Conservation (phyloP, 1,284 basidiomycete genomes). For the Ustilago esculenta region DNA sequence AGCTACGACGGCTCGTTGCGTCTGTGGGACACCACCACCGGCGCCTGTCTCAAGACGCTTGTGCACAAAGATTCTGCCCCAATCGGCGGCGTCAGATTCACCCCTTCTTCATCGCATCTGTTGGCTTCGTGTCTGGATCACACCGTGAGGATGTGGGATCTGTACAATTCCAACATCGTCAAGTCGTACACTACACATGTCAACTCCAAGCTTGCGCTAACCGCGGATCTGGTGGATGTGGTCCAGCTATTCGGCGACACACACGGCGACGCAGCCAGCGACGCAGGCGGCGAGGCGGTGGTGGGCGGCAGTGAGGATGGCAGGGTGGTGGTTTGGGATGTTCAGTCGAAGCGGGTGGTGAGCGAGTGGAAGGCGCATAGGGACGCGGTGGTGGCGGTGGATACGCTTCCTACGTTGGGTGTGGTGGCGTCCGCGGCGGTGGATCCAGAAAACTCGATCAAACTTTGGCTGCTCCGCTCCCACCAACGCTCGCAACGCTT, state of each 20-base stretch:
- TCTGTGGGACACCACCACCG: slow-evolving; percentile 90
- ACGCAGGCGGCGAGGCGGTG: slow-evolving; percentile 65
- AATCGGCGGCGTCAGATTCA: slow-evolving; percentile 86
- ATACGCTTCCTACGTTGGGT: slow-evolving; percentile 47
- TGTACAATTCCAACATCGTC: slow-evolving; percentile 86
- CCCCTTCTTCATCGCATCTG: slow-evolving; percentile 88
- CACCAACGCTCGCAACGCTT: no score
- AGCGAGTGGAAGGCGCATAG: slow-evolving; percentile 81
- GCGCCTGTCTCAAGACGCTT: slow-evolving; percentile 95
- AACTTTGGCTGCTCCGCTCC: slow-evolving; percentile 35
- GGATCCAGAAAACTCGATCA: slow-evolving; percentile 53
- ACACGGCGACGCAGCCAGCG: no score
- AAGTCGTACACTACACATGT: slow-evolving; percentile 88
- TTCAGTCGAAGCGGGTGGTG: slow-evolving; percentile 81
- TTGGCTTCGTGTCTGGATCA: slow-evolving; percentile 90
- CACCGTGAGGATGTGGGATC: slow-evolving; percentile 91
- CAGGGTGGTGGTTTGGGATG: slow-evolving; percentile 87
- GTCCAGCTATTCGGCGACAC: no score
- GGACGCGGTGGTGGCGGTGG: slow-evolving; percentile 66
- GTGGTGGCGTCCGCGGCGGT: slow-evolving; percentile 55
- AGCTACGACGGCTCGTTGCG: slow-evolving; percentile 92
- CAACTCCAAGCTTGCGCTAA: slow-evolving; percentile 77
- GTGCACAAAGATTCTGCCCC: slow-evolving; percentile 95
- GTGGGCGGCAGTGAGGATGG: slow-evolving; percentile 90
- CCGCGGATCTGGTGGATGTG: slow-evolving; percentile 18